These are phyloP conservation scores for Cylindrodendrum hubeiense DNA, from an alignment of 2,329 filamentous ascomycete species.

Conservation along the genomic window DNA sequence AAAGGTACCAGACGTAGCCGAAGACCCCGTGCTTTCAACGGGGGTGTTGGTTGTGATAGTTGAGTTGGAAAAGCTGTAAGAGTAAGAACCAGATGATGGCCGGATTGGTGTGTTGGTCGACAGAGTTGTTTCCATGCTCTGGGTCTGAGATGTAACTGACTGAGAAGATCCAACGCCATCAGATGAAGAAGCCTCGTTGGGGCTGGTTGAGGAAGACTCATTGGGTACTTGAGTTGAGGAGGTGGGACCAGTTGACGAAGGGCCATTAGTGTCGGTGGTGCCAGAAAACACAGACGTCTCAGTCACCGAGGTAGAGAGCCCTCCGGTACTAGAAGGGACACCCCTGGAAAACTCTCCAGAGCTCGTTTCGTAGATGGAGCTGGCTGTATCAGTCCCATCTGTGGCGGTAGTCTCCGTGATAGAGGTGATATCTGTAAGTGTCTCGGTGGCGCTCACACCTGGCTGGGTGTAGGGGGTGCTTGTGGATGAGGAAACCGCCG, in stretches of 20 bases:
- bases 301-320: background rate
- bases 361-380: background rate
- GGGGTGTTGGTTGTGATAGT: conserved; percentile 27
- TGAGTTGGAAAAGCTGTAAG: conserved; percentile 31
- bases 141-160: background rate
- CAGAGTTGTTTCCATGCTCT: background rate
- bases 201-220: conserved; percentile 1
- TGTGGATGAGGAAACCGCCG: background rate
- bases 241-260: background rate
- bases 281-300: background rate
- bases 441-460: conserved; percentile 18
- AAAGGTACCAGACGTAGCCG: conserved; percentile 20
- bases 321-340: background rate
- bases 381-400: background rate
- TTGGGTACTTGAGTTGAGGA: background rate
- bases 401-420: conserved; percentile 7
- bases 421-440: conserved; percentile 20
- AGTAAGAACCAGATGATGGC: conserved; percentile 26
- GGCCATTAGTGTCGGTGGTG: background rate
- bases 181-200: background rate
- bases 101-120: conserved; percentile 27
- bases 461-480: background rate
- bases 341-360: background rate
- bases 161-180: conserved; percentile 1
- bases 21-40: conserved; percentile 20